phyloP scores from a whole-genome alignment of 768 basidiomycete species.

The Hydnum rufescens region DNA sequence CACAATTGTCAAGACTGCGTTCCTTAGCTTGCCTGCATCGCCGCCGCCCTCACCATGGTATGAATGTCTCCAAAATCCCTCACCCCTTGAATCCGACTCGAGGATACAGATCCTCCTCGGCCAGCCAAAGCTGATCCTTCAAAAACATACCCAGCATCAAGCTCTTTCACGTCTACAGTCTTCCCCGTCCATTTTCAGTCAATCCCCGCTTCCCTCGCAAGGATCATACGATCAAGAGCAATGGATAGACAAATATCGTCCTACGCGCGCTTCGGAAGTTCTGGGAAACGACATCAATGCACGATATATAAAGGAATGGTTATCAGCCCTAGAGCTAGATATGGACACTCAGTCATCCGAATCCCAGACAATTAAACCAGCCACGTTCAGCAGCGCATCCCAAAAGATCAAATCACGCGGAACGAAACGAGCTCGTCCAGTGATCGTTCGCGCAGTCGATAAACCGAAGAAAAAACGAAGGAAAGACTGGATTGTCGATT shows the following conservation, averaged over 20 bases:
- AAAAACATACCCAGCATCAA: not conserved
- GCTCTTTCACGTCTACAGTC: not conserved
- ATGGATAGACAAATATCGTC: conserved; percentile 64
- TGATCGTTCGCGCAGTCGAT: conserved; percentile 5
- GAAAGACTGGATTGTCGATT: conserved; percentile 33
- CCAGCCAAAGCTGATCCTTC: conserved; percentile 6
- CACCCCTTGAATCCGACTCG: no score
- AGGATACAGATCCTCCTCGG: not conserved
- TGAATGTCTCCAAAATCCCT: no score
- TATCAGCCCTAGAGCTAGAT: conserved; percentile 47
- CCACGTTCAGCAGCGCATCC: not conserved
- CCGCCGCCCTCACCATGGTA: no score
- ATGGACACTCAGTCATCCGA: conserved; percentile 16
- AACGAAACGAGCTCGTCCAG: conserved; percentile 12
- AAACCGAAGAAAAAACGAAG: conserved; percentile 7
- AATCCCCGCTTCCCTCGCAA: not conserved
- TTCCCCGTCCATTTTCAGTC: not conserved
- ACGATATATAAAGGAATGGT: conserved; percentile 57
- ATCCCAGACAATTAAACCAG: not conserved
- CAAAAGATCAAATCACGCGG: conserved; percentile 25
- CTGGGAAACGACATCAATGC: conserved; percentile 61
- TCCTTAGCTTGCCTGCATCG: no score
- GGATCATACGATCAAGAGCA: conserved; percentile 16
- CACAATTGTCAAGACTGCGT: no score
- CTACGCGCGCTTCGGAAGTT: conserved; percentile 49